Percentiles rank a stretch among this genome's conserved stretches.
phyloP scores from a whole-genome alignment of 768 basidiomycete genomes.

The Mycena floridula region DNA sequence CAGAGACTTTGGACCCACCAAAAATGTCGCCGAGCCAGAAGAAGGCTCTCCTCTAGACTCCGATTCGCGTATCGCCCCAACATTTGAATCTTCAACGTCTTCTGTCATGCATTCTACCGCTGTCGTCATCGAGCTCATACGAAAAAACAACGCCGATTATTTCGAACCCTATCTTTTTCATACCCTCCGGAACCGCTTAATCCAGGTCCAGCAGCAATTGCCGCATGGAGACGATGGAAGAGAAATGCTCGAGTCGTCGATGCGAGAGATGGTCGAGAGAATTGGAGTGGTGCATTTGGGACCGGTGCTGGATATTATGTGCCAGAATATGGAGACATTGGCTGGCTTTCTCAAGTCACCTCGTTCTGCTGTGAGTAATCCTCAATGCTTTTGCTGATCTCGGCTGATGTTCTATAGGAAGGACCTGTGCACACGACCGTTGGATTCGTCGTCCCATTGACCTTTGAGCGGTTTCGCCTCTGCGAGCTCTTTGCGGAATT shows the following conservation, averaged over 20 bases:
- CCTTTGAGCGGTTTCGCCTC: constrained; percentile 92
- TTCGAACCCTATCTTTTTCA: constrained; percentile 98
- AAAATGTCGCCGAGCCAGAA: constrained; percentile 3
- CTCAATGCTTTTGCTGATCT: background rate
- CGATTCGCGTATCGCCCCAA: constrained; percentile 18
- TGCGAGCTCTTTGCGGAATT: constrained; percentile 97
- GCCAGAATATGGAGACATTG: constrained; percentile 59
- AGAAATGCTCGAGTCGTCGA: constrained; percentile 62
- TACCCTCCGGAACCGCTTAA: constrained; percentile 84
- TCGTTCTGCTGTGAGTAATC: constrained; percentile 63
- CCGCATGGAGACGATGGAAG: constrained; percentile 49
- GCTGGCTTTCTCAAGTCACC: constrained; percentile 68
- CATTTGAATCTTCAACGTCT: constrained; percentile 56
- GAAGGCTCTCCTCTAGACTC: constrained; percentile 6
- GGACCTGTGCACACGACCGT: constrained; percentile 68
- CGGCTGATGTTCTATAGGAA: constrained; percentile 32
- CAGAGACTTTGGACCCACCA: constrained; percentile 42
- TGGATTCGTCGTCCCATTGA: constrained; percentile 73
- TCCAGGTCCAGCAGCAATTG: constrained; percentile 70
- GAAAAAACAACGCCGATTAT: constrained; percentile 98
- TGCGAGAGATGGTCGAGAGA: constrained; percentile 76
- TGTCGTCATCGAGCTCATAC: constrained; percentile 88
- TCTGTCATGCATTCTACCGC: constrained; percentile 84
- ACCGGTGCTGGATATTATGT: constrained; percentile 68
- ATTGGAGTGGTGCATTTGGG: constrained; percentile 92